These are phyloP conservation scores for Pseudozyma thailandica DNA, from an alignment of 1,284 basidiomycete species.

Conservation along the genomic window DNA sequence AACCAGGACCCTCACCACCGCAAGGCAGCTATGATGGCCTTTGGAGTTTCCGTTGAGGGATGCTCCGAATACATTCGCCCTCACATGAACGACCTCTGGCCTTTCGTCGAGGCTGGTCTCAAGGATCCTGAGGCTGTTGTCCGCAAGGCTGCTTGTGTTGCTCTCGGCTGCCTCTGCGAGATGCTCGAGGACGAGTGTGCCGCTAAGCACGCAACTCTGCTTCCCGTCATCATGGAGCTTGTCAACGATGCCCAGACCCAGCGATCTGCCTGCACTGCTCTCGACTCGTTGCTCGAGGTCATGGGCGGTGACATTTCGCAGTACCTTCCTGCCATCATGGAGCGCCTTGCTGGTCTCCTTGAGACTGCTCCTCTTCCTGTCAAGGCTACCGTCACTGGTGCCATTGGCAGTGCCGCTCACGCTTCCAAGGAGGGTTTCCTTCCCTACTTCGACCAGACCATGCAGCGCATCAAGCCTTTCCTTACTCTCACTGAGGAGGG, in stretches of 20 bases:
- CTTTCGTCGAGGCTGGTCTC: constrained; percentile 89
- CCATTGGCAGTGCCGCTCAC: constrained; percentile 97
- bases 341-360: constrained; percentile 87
- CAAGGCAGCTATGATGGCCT: constrained; percentile 93
- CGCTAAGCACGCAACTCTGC: constrained; percentile 81
- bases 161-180: constrained; percentile 95
- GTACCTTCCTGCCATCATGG: constrained; percentile 95
- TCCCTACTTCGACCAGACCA: constrained; percentile 94
- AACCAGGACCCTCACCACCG: constrained; percentile 73
- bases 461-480: constrained; percentile 84
- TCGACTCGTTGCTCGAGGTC: constrained; percentile 96
- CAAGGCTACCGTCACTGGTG: constrained; percentile 96
- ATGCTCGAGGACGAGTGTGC: constrained; percentile 96
- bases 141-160: constrained; percentile 92
- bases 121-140: constrained; percentile 85
- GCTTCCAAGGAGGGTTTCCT: constrained; percentile 93
- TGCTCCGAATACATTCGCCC: constrained; percentile 98
- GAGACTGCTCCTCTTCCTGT: constrained; percentile 85
- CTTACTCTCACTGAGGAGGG: constrained; percentile 83
- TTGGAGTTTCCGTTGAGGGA: constrained; percentile 95
- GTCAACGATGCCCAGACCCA: constrained; percentile 90
- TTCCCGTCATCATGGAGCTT: constrained; percentile 77
- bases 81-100: constrained; percentile 91
- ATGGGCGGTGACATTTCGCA: constrained; percentile 87
- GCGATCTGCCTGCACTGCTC: constrained; percentile 90